These are phyloP conservation scores for Cryptococcus sp. DNA, from an alignment of 1,284 basidiomycete genomes.

Conservation along the genomic window DNA sequence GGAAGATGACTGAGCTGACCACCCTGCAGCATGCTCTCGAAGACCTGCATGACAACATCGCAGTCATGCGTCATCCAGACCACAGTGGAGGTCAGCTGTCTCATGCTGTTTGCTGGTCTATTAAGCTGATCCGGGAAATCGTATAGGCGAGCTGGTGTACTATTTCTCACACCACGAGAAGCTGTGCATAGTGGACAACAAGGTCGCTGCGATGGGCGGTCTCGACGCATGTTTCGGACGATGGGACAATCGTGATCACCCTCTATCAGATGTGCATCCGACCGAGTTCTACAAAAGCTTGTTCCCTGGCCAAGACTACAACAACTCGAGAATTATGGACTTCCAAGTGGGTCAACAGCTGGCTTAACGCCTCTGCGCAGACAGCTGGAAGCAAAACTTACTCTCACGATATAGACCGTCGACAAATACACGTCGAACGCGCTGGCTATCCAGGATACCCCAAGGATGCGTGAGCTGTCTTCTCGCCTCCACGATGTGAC, in stretches of 20 bases:
- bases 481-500: neutral
- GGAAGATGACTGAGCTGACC: neutral
- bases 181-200: conserved; percentile 74
- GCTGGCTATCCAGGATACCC: conserved; percentile 68
- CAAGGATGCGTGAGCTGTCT: conserved; percentile 56
- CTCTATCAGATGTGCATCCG: conserved; percentile 85
- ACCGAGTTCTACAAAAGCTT: conserved; percentile 76
- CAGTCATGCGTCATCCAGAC: conserved; percentile 83
- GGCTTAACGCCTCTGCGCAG: neutral
- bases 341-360: conserved; percentile 35
- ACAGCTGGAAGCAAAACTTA: neutral
- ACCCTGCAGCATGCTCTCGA: conserved; percentile 67
- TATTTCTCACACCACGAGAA: conserved; percentile 57
- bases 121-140: neutral
- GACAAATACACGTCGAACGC: conserved; percentile 74
- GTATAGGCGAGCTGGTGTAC: conserved; percentile 43
- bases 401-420: conserved; percentile 60
- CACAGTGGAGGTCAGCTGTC: conserved; percentile 76
- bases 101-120: no score
- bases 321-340: conserved; percentile 63
- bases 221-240: conserved; percentile 91
- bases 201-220: conserved; percentile 67
- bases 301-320: conserved; percentile 93
- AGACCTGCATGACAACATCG: conserved; percentile 80
- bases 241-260: conserved; percentile 82